Evolutionary conservation across 2,329 filamentous ascomycete species (phyloP).

Genomic region (Ustilaginoidea virens): DNA sequence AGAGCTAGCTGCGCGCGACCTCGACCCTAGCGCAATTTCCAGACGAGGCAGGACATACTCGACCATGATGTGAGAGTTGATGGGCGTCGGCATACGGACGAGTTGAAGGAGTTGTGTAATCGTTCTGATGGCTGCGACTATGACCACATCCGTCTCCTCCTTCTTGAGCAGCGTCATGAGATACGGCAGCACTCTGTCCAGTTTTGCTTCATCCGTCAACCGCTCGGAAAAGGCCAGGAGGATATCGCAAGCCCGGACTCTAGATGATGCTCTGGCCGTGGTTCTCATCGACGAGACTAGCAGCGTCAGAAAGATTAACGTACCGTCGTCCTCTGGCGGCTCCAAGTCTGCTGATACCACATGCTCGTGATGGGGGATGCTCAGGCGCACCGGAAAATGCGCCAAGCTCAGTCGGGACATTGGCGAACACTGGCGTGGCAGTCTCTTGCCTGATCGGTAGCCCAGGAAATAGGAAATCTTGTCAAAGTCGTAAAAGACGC

Average conservation of each 20-base stretch:
- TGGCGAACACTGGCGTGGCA: slow-evolving; percentile 11
- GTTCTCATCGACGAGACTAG: slow-evolving; percentile 81
- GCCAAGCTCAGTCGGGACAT: slow-evolving; percentile 34
- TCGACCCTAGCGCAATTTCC: slow-evolving; percentile 35
- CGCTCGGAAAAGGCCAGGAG: slow-evolving; percentile 82
- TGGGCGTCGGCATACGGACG: slow-evolving; percentile 72
- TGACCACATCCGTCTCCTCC: slow-evolving; percentile 72
- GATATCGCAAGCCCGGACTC: slow-evolving; percentile 79
- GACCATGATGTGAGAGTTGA: slow-evolving; percentile 54
- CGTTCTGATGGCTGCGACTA: slow-evolving; percentile 70
- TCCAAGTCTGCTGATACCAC: slow-evolving; percentile 44
- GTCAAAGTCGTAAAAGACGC: slow-evolving; percentile 88
- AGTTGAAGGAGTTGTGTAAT: slow-evolving; percentile 79
- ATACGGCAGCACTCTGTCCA: slow-evolving; percentile 86
- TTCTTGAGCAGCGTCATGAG: slow-evolving; percentile 60
- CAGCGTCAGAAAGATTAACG: slow-evolving; percentile 78
- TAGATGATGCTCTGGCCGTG: slow-evolving; percentile 75
- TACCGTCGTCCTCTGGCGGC: slow-evolving; percentile 66
- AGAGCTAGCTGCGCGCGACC: slow-evolving; percentile 35
- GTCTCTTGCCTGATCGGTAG: slow-evolving; percentile 40
- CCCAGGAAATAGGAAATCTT: slow-evolving; percentile 93
- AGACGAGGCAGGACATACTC: slow-evolving; percentile 53
- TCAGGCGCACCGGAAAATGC: slow-evolving; percentile 68
- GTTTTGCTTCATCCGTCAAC: slow-evolving; percentile 85
- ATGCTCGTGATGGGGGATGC: slow-evolving; percentile 74